phyloP scores from a whole-genome alignment of 495 filamentous ascomycete species.

The Neurospora cerealis region DNA sequence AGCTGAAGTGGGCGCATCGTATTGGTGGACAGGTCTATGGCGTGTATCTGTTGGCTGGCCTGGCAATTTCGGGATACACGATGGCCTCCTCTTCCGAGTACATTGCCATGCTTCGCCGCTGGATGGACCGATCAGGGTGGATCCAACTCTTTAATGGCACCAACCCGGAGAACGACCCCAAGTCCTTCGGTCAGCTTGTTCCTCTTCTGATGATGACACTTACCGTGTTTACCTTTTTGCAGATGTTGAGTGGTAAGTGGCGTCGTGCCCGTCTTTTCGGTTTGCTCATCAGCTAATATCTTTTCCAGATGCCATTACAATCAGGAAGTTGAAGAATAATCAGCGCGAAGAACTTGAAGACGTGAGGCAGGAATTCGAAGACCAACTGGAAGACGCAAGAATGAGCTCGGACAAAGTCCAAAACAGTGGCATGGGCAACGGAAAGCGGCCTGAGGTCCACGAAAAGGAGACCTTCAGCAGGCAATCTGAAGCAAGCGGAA shows the following conservation, averaged over 20 bases:
- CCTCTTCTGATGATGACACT: slow-evolving; percentile 20
- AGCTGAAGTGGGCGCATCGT: slow-evolving; percentile 5
- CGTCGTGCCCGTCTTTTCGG: neutral
- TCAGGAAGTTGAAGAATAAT: neutral
- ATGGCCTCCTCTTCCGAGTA: slow-evolving; percentile 13
- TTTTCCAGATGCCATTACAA: neutral
- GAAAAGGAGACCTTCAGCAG: neutral
- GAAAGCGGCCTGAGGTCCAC: neutral
- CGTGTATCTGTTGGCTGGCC: slow-evolving; percentile 14
- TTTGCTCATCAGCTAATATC: neutral
- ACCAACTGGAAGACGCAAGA: neutral
- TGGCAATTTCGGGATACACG: slow-evolving; percentile 9
- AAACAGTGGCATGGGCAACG: neutral
- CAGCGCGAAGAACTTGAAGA: neutral
- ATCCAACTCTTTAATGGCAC: slow-evolving; percentile 7
- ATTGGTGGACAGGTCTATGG: slow-evolving; percentile 8
- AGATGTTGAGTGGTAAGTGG: slow-evolving; percentile 22
- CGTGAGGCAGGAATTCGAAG: neutral
- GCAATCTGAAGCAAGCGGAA: neutral
- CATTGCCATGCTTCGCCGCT: slow-evolving; percentile 18
- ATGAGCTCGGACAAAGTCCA: neutral
- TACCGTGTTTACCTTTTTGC: slow-evolving; percentile 23
- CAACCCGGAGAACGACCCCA: slow-evolving; percentile 23
- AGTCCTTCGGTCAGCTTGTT: slow-evolving; percentile 28
- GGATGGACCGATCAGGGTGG: slow-evolving; percentile 24